phyloP scores from a whole-genome alignment of 768 basidiomycete genomes.

The Lyophyllum decastes region DNA sequence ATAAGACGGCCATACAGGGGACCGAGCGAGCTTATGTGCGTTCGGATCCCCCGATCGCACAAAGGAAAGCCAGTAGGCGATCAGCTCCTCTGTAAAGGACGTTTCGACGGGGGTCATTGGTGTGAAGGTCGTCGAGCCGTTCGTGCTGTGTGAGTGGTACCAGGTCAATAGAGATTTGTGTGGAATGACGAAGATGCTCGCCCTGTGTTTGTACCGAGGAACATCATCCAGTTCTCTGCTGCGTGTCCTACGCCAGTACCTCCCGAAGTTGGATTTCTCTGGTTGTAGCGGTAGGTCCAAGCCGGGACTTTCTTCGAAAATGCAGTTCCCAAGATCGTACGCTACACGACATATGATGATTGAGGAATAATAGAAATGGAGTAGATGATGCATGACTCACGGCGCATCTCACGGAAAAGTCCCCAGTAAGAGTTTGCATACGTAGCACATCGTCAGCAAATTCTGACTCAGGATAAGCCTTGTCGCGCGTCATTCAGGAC shows the following conservation, averaged over 20 bases:
- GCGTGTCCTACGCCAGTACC: constrained; percentile 44
- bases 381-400: constrained; percentile 33
- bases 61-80: constrained; percentile 69
- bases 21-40: constrained; percentile 49
- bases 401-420: constrained; percentile 51
- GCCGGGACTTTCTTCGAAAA: constrained; percentile 35
- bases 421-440: constrained; percentile 49
- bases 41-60: constrained; percentile 60
- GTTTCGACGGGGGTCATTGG: constrained; percentile 41
- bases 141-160: constrained; percentile 9
- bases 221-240: constrained; percentile 73
- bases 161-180: background rate
- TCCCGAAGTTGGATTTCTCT: constrained; percentile 45
- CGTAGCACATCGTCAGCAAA: constrained; percentile 44
- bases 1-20: constrained; percentile 52
- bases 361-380: background rate
- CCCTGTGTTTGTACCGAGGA: constrained; percentile 62
- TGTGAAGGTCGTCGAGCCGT: constrained; percentile 13
- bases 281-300: constrained; percentile 64
- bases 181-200: constrained; percentile 22
- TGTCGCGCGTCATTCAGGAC: background rate
- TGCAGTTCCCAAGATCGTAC: constrained; percentile 45
- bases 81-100: constrained; percentile 58
- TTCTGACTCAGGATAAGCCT: constrained; percentile 44
- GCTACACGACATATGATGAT: constrained; percentile 24